Evolutionary conservation across 2,329 filamentous ascomycete species (phyloP), one percentile per base, ranked within the genome.

Genomic region (Pestalotiopsis sp.): DNA sequence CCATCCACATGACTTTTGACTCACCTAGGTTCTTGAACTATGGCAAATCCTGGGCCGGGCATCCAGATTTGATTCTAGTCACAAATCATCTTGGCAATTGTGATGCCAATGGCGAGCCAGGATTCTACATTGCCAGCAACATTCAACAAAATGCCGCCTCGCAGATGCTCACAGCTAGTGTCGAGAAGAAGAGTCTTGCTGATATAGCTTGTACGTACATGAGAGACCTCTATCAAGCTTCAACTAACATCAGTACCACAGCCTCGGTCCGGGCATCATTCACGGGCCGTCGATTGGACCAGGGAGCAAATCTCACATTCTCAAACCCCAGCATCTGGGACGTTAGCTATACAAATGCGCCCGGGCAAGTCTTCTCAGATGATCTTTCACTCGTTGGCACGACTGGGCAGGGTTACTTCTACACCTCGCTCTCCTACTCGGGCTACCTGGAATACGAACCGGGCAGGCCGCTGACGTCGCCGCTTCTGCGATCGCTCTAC

Each of bases 71-170:
- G n/a, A 36, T 66, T 13, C 23, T 84, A 64, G 77, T 84, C 69
- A 84, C 82, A 14, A 83, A 82, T 73, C 79, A 83, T 72, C 67
- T 80, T 23, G 81, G 80, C 38, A 76, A 81, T 68, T 83, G 82
- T 69, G 80, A 83, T 68, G 71, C 72, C n/a, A 75, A 79, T 67
- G 73, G 78, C 25, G 80, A 83, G 73, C 78, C 81, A 41, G 79
- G 80, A 20, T 79, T 82, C 71, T 83, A 82, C 72, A 66, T 80
- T 6, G 78, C 78, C 27, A 73, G 71, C 41, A 70, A 71, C 38
- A 69, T 83, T 4, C 68, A 66, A 4, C 75, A 74, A 36, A 70
- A 81, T 57, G 71, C 72, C 66, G 71, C 2, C 68, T 73, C 20
- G 70, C 79, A 41, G 75, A 77, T 4, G 73, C 80, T 62, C 23